Base-by-base conservation (phyloP, 176 grass and related monocot species). In the Musa acuminata region DNA sequence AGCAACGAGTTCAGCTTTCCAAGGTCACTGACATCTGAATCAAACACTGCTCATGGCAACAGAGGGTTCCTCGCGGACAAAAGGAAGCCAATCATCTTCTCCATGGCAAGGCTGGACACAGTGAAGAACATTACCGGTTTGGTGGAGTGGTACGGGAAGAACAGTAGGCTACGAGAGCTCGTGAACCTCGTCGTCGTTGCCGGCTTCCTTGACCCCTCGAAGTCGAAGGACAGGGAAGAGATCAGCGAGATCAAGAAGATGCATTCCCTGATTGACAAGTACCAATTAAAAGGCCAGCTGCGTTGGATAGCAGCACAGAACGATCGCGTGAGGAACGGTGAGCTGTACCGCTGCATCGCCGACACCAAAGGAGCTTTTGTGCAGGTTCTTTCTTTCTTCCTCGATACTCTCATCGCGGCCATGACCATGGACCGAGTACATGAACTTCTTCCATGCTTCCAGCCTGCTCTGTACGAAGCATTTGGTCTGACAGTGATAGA, bases 181-280 rank as follows among this genome's bases (percentile, higher is more conserved):
- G 91, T 87, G 50, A 94, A 99, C 73, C 86, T 99, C 51, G 90
- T 83, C 8, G 76, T 94, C 2, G 95, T 99, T 1, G 95, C 80
- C 2, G 95, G 95, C 52, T 82, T 99, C 53, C 79, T 94, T 52
- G 81, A 99, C 57, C 86, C 95, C 49, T 81, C 80, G 21, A 89
- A 91, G 53, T 99, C 95, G 29, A 91, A 89, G 70, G 95, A 99
- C 80, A 86, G 95, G 75, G 95, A 99, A 55, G 91, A 99, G 84
- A 91, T 99, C 43, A 86, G 83, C 19, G 95, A 99, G 64, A 99
- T 99, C 49, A 94, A 91, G 79, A 99, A 89, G 78, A 99, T 99
- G 95, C 88, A 88, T 27, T 85, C 82, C 62, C 67, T 99, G 82
- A 99, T 94, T 2, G 71, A 83, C 67, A 99, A 82, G 78, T 94